These are phyloP conservation scores for Trichomonas gallinae DNA, from an alignment of 208 protist genomes.

Conservation along the genomic window DNA sequence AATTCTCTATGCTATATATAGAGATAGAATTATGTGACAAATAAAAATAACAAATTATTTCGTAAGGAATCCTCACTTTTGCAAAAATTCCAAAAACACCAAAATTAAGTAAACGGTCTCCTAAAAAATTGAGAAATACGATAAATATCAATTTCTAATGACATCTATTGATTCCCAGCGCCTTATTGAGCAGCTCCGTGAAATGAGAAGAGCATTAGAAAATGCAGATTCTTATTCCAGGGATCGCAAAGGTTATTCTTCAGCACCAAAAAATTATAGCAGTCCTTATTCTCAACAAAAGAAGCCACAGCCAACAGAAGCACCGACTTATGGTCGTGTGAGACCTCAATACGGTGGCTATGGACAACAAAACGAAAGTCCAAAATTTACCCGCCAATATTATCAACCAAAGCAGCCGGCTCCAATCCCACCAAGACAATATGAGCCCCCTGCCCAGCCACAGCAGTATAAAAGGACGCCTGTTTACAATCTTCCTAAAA, in stretches of 20 bases:
- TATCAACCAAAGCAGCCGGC: not conserved
- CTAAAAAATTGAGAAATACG: not conserved
- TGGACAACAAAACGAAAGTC: not conserved
- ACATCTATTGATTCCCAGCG: not conserved
- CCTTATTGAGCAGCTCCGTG: not conserved
- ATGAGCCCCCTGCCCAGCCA: not conserved
- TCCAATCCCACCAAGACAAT: not conserved
- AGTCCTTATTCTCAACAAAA: not conserved
- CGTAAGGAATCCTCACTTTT: too few species aligned
- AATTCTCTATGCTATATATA: too few species aligned
- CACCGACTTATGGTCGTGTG: not conserved
- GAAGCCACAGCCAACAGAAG: not conserved
- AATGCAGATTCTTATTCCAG: not conserved
- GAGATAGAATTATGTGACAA: too few species aligned
- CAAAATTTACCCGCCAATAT: not conserved
- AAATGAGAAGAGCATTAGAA: not conserved
- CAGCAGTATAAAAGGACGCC: not conserved
- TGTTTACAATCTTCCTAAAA: not conserved
- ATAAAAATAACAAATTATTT: too few species aligned
- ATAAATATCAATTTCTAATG: not conserved
- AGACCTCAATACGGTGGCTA: not conserved
- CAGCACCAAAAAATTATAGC: not conserved
- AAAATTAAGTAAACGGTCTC: not conserved
- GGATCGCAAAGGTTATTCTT: not conserved
- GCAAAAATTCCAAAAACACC: too few species aligned